phyloP scores from a whole-genome alignment of 768 basidiomycete genomes.

The Pholiota conissans region DNA sequence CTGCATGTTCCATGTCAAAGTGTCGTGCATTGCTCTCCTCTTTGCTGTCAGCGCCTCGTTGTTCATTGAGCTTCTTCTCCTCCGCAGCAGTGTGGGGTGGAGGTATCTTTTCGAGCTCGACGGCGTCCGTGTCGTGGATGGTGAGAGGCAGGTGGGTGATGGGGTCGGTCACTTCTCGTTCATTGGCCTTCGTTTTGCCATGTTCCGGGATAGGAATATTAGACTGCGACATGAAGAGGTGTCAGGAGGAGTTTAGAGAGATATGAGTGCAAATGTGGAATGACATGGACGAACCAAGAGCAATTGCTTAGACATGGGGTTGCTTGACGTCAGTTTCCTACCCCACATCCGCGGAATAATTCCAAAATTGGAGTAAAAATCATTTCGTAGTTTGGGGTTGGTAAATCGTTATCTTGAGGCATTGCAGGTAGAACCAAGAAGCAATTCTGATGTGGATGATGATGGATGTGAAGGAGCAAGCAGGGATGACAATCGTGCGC shows the following conservation, averaged over 20 bases:
- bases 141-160: conserved; percentile 37
- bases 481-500: too few species aligned
- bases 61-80: conserved; percentile 16
- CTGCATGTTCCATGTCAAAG: conserved; percentile 25
- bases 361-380: too few species aligned
- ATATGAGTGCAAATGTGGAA: not conserved
- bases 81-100: conserved; percentile 21
- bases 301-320: conserved; percentile 5
- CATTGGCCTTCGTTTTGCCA: conserved; percentile 4
- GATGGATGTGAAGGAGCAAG: not conserved
- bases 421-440: too few species aligned
- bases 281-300: not conserved
- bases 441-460: too few species aligned
- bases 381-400: too few species aligned
- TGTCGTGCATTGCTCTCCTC: conserved; percentile 23
- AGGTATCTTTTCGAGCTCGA: conserved; percentile 37
- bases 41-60: conserved; percentile 14
- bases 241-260: not conserved
- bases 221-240: conserved; percentile 13
- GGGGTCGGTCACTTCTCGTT: conserved; percentile 36
- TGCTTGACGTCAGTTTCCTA: conserved; percentile 19
- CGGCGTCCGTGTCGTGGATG: conserved; percentile 34
- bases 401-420: too few species aligned
- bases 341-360: conserved; percentile 8
- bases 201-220: not conserved